Base-by-base conservation (phyloP, 2,329 filamentous ascomycete species). In the Colletotrichum musae region DNA sequence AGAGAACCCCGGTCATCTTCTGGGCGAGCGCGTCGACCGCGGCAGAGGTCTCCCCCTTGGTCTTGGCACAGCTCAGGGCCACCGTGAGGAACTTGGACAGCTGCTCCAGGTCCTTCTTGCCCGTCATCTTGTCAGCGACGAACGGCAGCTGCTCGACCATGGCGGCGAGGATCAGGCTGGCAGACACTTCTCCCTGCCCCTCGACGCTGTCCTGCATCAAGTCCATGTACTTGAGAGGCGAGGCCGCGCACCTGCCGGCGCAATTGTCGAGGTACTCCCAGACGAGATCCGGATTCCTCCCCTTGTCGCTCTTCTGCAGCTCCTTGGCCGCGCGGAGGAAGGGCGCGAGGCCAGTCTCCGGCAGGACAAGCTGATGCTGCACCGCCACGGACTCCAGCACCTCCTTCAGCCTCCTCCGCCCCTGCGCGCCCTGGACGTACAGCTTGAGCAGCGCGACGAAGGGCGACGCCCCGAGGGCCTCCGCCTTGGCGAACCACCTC, bases 181-280 rank as follows among this genome's bases (percentile, higher is more conserved):
- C 78, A 36, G 82, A 75, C 54, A 73, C 73, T 24, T 53, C 73
- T 4, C 64, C 51, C 36, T 76, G 73, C 18, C 78, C 73, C 51
- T 83, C 78, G 68, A 80, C 73, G 2, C 87, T 72, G 48, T 89
- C 85, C 62, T 90, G 86, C 28, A 93, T 79, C 75, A 90, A 83
- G 70, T 96, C 92, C 32, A 96, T 89, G 75, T 97, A 95, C 76
- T 94, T 97, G 75, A 97, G 91, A 0, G 94, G 93, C 26, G 92
- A 91, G 2, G 83, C 90, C 16, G 91, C 91, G 73, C 93, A 93
- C 26, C 95, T 89, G 36, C 89, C 89, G 60, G 93, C 85, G 78
- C 94, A 97, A 71, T 97, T 94, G 75, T 98, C 95, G 28, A 98
- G 78, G 75, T 96, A 97, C 0, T 84, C 79, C 81, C 93, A 92